Evolutionary conservation across 331 rosid genomes (phyloP).

Genomic region (Quercus lobata): DNA sequence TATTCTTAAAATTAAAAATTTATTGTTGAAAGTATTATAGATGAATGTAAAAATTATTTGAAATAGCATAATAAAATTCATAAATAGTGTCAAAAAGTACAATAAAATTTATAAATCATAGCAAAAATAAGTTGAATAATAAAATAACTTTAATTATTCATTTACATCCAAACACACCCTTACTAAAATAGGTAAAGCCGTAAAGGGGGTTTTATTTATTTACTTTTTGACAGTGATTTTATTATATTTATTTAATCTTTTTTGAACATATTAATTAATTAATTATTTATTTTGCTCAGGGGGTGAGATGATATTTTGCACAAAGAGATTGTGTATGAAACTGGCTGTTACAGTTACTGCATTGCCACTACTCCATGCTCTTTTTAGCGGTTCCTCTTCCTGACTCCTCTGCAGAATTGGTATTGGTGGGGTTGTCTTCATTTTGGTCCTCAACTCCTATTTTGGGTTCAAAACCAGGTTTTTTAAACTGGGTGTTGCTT

Average conservation of each 20-base stretch:
- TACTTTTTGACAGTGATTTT: too few species aligned
- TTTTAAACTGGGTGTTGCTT: slow-evolving; percentile 28
- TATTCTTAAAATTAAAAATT: too few species aligned
- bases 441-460: slow-evolving; percentile 11
- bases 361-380: slow-evolving; percentile 15
- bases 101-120: too few species aligned
- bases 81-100: too few species aligned
- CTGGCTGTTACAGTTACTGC: slow-evolving; percentile 32
- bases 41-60: fast-evolving
- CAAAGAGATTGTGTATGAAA: slow-evolving; percentile 1
- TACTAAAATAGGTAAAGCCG: too few species aligned
- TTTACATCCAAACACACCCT: fast-evolving
- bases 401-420: slow-evolving; percentile 21
- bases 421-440: slow-evolving; percentile 17
- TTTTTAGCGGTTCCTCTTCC: slow-evolving; percentile 26
- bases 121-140: too few species aligned
- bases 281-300: not conserved
- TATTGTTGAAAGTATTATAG: fast-evolving
- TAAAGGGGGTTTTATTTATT: too few species aligned
- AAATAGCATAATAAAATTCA: too few species aligned
- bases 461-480: slow-evolving; percentile 31
- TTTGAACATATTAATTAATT: too few species aligned
- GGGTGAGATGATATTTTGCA: not conserved
- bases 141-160: too few species aligned
- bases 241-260: too few species aligned